Percentiles rank a stretch among this genome's conserved stretches.
Evolutionary conservation across 306 rosid species (phyloP).

Genomic region (Casuarina glauca): DNA sequence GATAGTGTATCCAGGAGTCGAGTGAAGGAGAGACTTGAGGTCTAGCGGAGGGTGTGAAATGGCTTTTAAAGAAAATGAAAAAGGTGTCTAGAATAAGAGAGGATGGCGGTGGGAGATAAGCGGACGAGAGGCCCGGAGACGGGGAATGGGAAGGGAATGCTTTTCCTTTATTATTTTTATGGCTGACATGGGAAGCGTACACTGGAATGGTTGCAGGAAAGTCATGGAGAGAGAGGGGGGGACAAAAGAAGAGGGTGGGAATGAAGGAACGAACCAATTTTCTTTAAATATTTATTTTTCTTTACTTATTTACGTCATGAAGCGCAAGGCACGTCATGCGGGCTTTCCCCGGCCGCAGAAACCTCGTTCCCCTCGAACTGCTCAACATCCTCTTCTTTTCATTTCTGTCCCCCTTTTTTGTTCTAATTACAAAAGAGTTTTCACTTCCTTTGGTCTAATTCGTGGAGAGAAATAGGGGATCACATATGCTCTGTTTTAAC

Average conservation of each 20-base stretch:
- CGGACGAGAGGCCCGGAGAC: not conserved
- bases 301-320: too few relatives aligned
- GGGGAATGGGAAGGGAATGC: not conserved
- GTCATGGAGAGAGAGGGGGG: too few relatives aligned
- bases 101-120: not conserved
- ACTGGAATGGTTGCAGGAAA: not conserved
- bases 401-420: not conserved
- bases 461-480: too few relatives aligned
- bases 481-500: too few relatives aligned
- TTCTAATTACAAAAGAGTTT: not conserved
- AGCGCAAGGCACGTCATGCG: too few relatives aligned
- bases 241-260: too few relatives aligned
- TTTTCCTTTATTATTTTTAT: not conserved
- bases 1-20: not conserved
- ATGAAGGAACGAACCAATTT: too few relatives aligned
- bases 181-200: not conserved
- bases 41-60: not conserved
- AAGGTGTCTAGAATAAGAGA: not conserved
- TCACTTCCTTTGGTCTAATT: too few relatives aligned
- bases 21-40: not conserved
- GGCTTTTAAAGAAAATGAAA: not conserved
- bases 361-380: constrained; percentile 27
- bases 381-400: not conserved
- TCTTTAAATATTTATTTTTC: too few relatives aligned
- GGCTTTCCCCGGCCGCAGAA: constrained; percentile 6